Base-by-base conservation (phyloP, 441 rosid genomes). In the Aleurites moluccanus region DNA sequence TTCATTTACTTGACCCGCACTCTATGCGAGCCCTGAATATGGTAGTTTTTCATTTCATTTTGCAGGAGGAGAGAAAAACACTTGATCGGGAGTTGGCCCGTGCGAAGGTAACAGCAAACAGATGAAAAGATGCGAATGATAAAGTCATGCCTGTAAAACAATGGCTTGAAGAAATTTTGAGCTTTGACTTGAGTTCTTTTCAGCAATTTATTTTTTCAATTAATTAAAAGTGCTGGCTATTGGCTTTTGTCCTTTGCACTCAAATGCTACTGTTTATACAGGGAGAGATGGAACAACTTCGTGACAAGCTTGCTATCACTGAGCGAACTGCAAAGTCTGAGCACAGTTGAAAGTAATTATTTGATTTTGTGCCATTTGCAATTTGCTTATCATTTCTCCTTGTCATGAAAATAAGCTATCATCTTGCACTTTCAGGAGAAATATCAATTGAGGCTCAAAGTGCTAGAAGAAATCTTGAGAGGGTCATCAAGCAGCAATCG, bases 121-220 rank as follows among this genome's bases (percentile, higher is more conserved):
- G 99, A 73, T 95, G 98, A 98, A 95, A 95, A 87, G 99, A 93
- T 88, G 89, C 95, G 64, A 93, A 90, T 79, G 99, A 95, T 80
- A 95, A 95, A 88, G 99, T 95, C 80, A 95, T 95, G 99, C 98
- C 97, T 70, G 98, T 95, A 78, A 95, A 92, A 82, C 99, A 95
- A 79, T 95, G 99, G 99, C 98, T 95, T 65, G 99, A 93, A 78
- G 98, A 95, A 73, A 38, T 60, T 47, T 78, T 78, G 70, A 52
- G 55, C 55, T 70, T 55, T 74, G 61, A 20, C 60, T 47, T 23
- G 35, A 38, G 21, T 66, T 50, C 64, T 69, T 71, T 27, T 69
- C 42, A 28, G 49, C 55, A 6, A 15, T 69, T 82, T 64, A 23
- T 75, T 67, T 55, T 11, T 44, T n/a, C n/a, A n/a, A n/a, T n/a